A percentile compares a stretch with the other conserved stretches of the same genome.
These are phyloP conservation scores for Arctium lappa DNA, from an alignment of 129 eudicot species.

Conservation along the genomic window DNA sequence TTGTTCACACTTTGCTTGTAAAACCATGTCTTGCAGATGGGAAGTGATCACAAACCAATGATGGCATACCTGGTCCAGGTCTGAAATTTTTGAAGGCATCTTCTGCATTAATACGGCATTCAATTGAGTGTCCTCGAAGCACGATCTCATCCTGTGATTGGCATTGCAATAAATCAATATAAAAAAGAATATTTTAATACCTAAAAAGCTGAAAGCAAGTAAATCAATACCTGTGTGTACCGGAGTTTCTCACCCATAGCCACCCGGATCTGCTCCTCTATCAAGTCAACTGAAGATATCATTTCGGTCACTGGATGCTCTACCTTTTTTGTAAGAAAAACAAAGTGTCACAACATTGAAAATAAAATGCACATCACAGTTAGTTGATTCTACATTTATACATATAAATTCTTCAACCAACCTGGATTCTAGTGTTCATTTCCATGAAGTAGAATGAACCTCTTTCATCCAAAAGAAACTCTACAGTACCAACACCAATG, in stretches of 20 bases:
- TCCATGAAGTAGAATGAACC: conserved; percentile 98
- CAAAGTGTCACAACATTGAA: not conserved
- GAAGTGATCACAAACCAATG: not conserved
- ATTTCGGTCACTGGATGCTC: conserved; percentile 99
- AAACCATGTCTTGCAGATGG: not conserved
- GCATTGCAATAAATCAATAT: conserved; percentile 16
- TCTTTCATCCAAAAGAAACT: conserved; percentile 98
- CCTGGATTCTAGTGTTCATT: conserved; percentile 99
- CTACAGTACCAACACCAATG: conserved; percentile 95
- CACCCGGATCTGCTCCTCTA: conserved; percentile 97
- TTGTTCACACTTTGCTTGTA: not conserved
- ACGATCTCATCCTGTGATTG: conserved; percentile 80
- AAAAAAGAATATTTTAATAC: not conserved
- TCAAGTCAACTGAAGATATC: conserved; percentile 96
- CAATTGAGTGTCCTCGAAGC: conserved; percentile 95
- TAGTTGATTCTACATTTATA: not conserved
- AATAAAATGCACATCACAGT: conserved; percentile 1
- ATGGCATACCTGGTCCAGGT: conserved; percentile 88
- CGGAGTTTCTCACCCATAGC: conserved; percentile 97
- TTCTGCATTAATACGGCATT: conserved; percentile 98
- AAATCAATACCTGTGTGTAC: conserved; percentile 63
- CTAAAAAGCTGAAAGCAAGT: not conserved
- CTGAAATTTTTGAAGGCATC: conserved; percentile 98
- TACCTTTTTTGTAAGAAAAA: conserved; percentile 43
- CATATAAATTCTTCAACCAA: conserved; percentile 13